Evolutionary conservation across 164 flowering plant species (phyloP).

Genomic region (Piper longum): DNA sequence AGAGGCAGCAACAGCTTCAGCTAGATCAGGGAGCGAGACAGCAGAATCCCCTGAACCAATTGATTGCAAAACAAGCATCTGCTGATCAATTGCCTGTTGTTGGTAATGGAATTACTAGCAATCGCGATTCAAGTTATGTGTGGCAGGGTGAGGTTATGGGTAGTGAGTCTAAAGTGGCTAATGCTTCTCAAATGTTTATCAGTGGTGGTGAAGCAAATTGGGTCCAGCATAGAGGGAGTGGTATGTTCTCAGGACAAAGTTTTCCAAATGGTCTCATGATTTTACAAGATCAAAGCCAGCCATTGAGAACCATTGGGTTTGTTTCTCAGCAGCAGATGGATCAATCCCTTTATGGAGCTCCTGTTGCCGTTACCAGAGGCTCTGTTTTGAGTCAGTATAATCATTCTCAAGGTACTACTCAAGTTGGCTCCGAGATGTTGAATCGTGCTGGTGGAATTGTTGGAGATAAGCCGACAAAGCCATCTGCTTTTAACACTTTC

Average conservation of each 20-base stretch:
- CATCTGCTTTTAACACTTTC: slow-evolving; percentile 27
- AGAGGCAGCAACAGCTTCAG: slow-evolving; percentile 52
- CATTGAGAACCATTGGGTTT: slow-evolving; percentile 25
- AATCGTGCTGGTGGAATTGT: slow-evolving; percentile 21
- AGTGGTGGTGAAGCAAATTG: slow-evolving; percentile 20
- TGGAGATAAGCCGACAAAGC: slow-evolving; percentile 28
- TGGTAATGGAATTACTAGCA: slow-evolving; percentile 26
- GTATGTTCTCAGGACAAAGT: slow-evolving; percentile 31
- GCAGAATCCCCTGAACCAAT: slow-evolving; percentile 28
- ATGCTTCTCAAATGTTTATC: slow-evolving; percentile 29
- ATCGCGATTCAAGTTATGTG: slow-evolving; percentile 20
- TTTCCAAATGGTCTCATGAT: slow-evolving; percentile 22
- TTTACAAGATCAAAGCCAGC: slow-evolving; percentile 34
- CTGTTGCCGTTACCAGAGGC: slow-evolving; percentile 28
- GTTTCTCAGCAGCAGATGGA: slow-evolving; percentile 37
- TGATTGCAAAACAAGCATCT: slow-evolving; percentile 23
- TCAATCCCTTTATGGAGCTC: slow-evolving; percentile 51
- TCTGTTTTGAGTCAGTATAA: slow-evolving; percentile 23
- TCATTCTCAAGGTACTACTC: slow-evolving; percentile 30
- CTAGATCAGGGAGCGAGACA: slow-evolving; percentile 36
- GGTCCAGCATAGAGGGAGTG: slow-evolving; percentile 27
- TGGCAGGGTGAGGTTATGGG: slow-evolving; percentile 14
- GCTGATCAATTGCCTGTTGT: slow-evolving; percentile 29
- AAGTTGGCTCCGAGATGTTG: slow-evolving; percentile 23
- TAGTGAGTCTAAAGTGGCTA: slow-evolving; percentile 13